Conservation (phyloP, 306 rosid genomes). For the Spatholobus suberectus region DNA sequence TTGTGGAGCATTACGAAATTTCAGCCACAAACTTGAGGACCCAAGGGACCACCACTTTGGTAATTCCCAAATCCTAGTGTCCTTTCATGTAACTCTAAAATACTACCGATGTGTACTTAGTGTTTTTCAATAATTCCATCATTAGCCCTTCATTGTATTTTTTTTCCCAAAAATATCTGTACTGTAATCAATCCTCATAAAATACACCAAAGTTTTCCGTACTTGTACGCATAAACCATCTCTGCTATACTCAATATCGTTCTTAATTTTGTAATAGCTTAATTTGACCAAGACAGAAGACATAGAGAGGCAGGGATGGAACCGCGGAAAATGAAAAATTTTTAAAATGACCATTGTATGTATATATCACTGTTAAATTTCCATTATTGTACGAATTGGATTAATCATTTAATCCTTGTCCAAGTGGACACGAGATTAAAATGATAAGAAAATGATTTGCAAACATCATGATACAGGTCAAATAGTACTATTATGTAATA, state of each 20-base stretch:
- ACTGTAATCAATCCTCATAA: neutral
- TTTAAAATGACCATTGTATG: neutral
- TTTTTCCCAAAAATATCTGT: neutral
- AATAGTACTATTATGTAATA: neutral
- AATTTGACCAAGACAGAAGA: neutral
- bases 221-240: neutral
- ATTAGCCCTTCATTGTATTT: conserved; percentile 17
- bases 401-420: neutral
- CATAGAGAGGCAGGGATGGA: neutral
- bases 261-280: neutral
- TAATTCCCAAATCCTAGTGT: conserved; percentile 25
- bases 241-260: neutral
- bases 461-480: neutral
- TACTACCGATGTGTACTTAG: conserved; percentile 26
- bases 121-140: conserved; percentile 23
- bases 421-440: neutral
- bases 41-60: conserved; percentile 46
- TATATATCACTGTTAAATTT: neutral
- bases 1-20: conserved; percentile 24
- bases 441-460: neutral
- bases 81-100: conserved; percentile 31
- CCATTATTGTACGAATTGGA: conserved; percentile 1
- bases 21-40: conserved; percentile 51
- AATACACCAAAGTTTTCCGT: neutral
- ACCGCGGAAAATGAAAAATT: neutral